A percentile compares a stretch with the other conserved stretches of the same genome.
Conservation (phyloP, 805 yeast species). For the Wickerhamiella azyma region DNA sequence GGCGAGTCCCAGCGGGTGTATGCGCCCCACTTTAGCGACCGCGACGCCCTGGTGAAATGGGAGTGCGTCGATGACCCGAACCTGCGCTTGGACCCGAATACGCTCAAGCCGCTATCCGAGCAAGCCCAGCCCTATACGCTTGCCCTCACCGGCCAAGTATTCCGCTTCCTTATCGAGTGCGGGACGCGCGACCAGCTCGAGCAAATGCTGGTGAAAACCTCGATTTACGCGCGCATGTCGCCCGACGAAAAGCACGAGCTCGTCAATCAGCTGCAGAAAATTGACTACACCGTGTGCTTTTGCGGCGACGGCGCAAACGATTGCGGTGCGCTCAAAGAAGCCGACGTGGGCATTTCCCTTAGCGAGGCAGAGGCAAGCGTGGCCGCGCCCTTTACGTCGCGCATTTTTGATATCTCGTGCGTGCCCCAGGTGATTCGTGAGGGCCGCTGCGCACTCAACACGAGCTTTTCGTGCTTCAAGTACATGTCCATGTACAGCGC, state of each 20-base stretch:
- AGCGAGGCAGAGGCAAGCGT: slow-evolving; percentile 98
- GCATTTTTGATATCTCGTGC: slow-evolving; percentile 81
- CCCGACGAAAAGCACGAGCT: slow-evolving; percentile 98
- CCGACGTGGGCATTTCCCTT: slow-evolving; percentile 90
- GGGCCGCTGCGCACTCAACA: slow-evolving; percentile 88
- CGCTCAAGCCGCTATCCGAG: slow-evolving; percentile 38
- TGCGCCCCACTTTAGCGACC: slow-evolving; percentile 40
- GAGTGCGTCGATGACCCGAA: slow-evolving; percentile 32
- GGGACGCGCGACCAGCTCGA: slow-evolving; percentile 33
- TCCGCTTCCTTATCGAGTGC: slow-evolving; percentile 51
- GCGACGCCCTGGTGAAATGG: slow-evolving; percentile 34
- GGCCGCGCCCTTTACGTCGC: slow-evolving; percentile 95
- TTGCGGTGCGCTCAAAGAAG: slow-evolving; percentile 96
- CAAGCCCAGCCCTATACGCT: slow-evolving; percentile 34
- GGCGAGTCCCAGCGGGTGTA: slow-evolving; percentile 33
- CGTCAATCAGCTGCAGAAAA: slow-evolving; percentile 67
- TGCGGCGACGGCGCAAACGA: slow-evolving; percentile 99
- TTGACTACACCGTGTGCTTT: slow-evolving; percentile 89
- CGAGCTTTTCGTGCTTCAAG: slow-evolving; percentile 93
- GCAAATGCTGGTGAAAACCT: slow-evolving; percentile 55
- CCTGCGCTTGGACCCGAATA: slow-evolving; percentile 45
- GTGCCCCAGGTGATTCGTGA: slow-evolving; percentile 82
- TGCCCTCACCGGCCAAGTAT: slow-evolving; percentile 89
- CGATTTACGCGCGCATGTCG: slow-evolving; percentile 91
- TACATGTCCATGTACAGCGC: slow-evolving; percentile 96